Evolutionary conservation across 169 alveolate species (phyloP).

Genomic region (Eimeria tenella): DNA sequence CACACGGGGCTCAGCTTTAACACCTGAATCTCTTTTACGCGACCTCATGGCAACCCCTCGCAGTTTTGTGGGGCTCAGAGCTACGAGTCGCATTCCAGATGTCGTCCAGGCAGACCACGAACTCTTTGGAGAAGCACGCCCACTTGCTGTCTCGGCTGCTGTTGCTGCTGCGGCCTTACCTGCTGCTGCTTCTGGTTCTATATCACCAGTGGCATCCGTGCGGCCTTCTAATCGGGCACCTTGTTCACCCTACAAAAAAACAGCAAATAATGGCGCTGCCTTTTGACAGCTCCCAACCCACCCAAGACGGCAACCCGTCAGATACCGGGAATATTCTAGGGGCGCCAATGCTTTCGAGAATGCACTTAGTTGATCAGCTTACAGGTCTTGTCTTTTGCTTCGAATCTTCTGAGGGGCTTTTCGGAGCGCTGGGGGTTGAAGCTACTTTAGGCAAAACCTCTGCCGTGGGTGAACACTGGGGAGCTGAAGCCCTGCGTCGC

Average conservation of each 20-base stretch:
- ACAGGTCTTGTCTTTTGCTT: too few relatives aligned
- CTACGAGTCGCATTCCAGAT: neutral
- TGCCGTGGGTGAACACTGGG: neutral
- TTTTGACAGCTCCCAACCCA: too few relatives aligned
- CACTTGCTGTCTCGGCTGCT: slow-evolving; percentile 28
- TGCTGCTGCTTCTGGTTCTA: neutral
- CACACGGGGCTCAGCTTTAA: slow-evolving; percentile 25
- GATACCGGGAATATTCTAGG: too few relatives aligned
- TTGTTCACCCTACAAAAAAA: neutral
- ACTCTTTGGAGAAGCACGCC: neutral
- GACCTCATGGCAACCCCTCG: neutral
- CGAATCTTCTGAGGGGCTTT: too few relatives aligned
- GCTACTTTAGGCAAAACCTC: too few relatives aligned
- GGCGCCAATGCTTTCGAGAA: too few relatives aligned
- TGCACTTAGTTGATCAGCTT: too few relatives aligned
- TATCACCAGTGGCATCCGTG: neutral
- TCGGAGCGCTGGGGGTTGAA: neutral
- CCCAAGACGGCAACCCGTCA: too few relatives aligned
- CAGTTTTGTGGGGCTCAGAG: neutral
- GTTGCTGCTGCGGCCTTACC: slow-evolving; percentile 22
- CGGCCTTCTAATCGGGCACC: neutral
- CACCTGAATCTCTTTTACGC: neutral
- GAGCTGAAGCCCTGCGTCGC: neutral
- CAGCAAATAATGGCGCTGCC: neutral
- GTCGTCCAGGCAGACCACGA: neutral